These are phyloP conservation scores for Botryotinia calthae DNA, from an alignment of 2,329 filamentous ascomycete species.

Conservation along the genomic window DNA sequence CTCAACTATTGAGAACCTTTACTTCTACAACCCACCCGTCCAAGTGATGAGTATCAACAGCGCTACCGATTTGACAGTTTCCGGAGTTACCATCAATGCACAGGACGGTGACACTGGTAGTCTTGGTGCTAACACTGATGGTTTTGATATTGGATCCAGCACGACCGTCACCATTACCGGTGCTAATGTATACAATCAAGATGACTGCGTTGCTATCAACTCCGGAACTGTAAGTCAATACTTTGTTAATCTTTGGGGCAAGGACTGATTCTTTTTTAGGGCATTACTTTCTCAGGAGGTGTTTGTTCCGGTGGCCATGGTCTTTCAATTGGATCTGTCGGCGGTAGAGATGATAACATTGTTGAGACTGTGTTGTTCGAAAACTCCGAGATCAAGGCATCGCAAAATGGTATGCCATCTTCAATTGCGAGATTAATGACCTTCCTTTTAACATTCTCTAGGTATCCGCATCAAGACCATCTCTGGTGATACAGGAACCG, in stretches of 20 bases:
- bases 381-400: conserved; percentile 47
- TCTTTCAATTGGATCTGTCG: conserved; percentile 58
- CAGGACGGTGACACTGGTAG: conserved; percentile 48
- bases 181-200: conserved; percentile 54
- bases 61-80: conserved; percentile 45
- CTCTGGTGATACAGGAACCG: conserved; percentile 49
- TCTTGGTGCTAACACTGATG: conserved; percentile 51
- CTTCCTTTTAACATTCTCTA: conserved; percentile 36
- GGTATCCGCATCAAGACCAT: conserved; percentile 57
- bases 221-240: conserved; percentile 44
- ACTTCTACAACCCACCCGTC: conserved; percentile 53
- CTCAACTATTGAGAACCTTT: conserved; percentile 48
- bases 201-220: conserved; percentile 58
- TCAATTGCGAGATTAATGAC: conserved; percentile 40
- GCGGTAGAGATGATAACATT: conserved; percentile 51
- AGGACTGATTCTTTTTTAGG: conserved; percentile 40
- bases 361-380: conserved; percentile 53
- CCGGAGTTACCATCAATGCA: conserved; percentile 55
- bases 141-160: conserved; percentile 48
- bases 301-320: conserved; percentile 41
- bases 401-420: conserved; percentile 51
- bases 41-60: conserved; percentile 44
- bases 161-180: conserved; percentile 48
- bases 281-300: conserved; percentile 29
- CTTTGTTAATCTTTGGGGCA: conserved; percentile 39